Base-by-base conservation (phyloP, 2,329 filamentous ascomycete genomes). In the Xenoacremonium recifei region DNA sequence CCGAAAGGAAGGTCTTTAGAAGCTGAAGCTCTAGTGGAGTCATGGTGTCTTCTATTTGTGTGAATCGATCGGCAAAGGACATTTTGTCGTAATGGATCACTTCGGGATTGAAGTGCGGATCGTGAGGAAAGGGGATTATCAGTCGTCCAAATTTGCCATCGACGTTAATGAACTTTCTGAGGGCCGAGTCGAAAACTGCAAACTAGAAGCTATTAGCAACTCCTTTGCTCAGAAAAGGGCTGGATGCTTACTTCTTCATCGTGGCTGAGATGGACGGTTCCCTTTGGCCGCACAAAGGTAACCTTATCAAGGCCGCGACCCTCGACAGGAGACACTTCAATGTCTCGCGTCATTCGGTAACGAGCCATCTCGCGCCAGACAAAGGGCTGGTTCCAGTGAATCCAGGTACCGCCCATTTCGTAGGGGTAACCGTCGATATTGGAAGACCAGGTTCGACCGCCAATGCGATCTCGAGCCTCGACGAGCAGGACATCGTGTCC, bases 311-410 rank as follows among this genome's bases (percentile, higher is more conserved):
- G 36, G n/a, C 44, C 44, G 21, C 17, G 27, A 27, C 39, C 44
- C n/a, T 35, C 34, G 13, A 46, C 44, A 17, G 44, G 44, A 15
- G 44, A 42, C 6, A 46, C 25, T 17, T 47, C 40, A 13, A 47
- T 37, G 21, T 37, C 34, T 10, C 34, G 39, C 40, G 34, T 47
- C 40, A 47, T 44, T 31, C 35, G 35, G 20, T 47, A 44, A 21
- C 44, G 40, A 20, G 37, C 40, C 40, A 47, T 41, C 21, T 47
- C 44, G 30, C 44, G 44, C 40, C 40, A 47, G 21, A 47, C 44
- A 40, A 40, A 44, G 9, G 44, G 44, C 44, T 47, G 44, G 15
- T 47, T 47, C 44, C 44, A 47, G 27, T 40, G 44, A 15, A 47
- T 41, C 40, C 39, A 40, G 16, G 37, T 40, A 27, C 42, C 42